Base-by-base conservation (phyloP, 2,329 filamentous ascomycete species). In the Furcasterigmium sp. region DNA sequence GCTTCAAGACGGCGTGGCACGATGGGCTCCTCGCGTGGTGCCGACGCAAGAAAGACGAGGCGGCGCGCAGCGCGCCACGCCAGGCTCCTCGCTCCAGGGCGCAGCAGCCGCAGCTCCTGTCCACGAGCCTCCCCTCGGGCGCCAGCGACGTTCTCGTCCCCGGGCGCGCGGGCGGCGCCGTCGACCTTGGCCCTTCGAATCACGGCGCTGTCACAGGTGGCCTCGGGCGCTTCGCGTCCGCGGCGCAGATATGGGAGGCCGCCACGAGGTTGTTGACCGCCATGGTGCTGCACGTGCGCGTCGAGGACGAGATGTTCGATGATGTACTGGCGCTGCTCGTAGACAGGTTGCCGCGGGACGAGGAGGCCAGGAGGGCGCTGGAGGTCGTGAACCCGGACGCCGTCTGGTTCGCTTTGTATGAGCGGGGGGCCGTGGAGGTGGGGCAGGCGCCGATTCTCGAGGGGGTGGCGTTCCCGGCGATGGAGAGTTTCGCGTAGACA, bases 1-100 rank as follows among this genome's bases (percentile, higher is more conserved):
- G 93, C 7, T 78, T 96, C 48, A 80, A 85, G 58, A 79, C 78
- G 5, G 82, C 89, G 45, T 96, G 86, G 84, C 67, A 63, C 41
- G 67, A 73, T 14, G 64, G 80, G 19, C 64, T 83, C 41, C 63
- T 65, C 11, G 61, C 56, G 42, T 82, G 69, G 75, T 76, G 67
- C 48, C 57, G 54, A 36, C 69, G 65, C 45, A 59, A 56, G 8
- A 75, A 72, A 49, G 56, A 56, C 4, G 64, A 70, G 41, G 69
- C 64, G n/a, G n/a, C n/a, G n/a, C n/a, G n/a, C n/a, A n/a, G n/a
- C n/a, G n/a, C n/a, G n/a, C n/a, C n/a, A n/a, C n/a, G n/a, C n/a
- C n/a, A n/a, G n/a, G n/a, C n/a, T n/a, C n/a, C n/a, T n/a, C n/a
- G n/a, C n/a, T n/a, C n/a, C n/a, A n/a, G n/a, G n/a, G n/a, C n/a